Evolutionary conservation across 805 yeast species (phyloP), one percentile per base, ranked within the genome.

Genomic region (Saccharomyces paradoxus): DNA sequence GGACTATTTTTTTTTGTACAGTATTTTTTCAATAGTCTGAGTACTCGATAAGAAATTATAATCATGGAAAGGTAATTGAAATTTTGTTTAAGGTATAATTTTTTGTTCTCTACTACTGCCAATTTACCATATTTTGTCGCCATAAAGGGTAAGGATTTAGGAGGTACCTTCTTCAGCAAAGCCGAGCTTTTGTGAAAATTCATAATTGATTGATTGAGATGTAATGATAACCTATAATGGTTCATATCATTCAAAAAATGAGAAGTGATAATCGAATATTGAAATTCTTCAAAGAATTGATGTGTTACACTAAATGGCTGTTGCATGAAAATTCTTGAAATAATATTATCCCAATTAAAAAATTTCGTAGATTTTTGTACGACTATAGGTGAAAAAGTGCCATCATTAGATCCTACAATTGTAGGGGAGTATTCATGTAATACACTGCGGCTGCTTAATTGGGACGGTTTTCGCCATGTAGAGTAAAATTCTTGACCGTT

Each of bases 201-300:
- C 50, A 59, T 26, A n/a, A 60, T 58, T 0, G 64, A 61, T 50
- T 57, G 57, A 50, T 56, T 62, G 5, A 58, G 51, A 48, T 63
- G 56, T 54, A 58, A 52, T 12, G 59, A 54, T 57, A 64, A 32
- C 63, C 66, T 50, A 63, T 66, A 41, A 62, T 59, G 46, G 68
- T 71, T 30, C 67, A 70, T 50, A 57, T 72, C 77, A 53, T 76
- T 77, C 32, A 81, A 62, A 21, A 81, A 65, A 53, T 75, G 78
- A 7, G 82, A 77, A 3, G 82, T 74, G 5, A 81, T 73, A 1
- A 81, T 63, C 3, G 72, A 64, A 61, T 80, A 81, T 49, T 80
- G 73, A 58, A 80, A 78, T 57, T 80, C 80, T 54, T 81, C 85
- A 28, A 72, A 58, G 58, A 80, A 81, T 31, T 56, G 58, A 28